Percentiles rank a stretch among this genome's conserved stretches.
phyloP scores from a whole-genome alignment of 108 stramenopile genomes.

The Skeletonema grethae region DNA sequence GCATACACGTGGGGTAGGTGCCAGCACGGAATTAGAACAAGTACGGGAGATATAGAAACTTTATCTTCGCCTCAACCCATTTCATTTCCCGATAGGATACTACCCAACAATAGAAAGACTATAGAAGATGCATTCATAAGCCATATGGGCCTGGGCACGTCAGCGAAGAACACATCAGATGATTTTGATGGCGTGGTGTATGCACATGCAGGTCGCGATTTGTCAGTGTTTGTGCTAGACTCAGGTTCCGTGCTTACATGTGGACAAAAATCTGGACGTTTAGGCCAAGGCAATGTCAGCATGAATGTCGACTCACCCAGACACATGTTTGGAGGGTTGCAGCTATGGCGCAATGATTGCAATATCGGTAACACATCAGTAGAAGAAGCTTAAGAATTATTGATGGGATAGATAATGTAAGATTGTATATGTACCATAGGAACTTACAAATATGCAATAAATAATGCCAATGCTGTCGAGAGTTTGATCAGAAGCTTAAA shows the following conservation, averaged over 20 bases:
- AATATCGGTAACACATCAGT: neutral
- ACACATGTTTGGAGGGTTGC: constrained; percentile 67
- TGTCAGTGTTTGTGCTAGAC: constrained; percentile 52
- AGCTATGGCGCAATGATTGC: constrained; percentile 43
- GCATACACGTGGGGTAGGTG: constrained; percentile 67
- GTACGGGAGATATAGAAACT: neutral
- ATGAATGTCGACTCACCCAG: constrained; percentile 43
- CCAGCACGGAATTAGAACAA: constrained; percentile 8
- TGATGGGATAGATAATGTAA: neutral
- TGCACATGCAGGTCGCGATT: constrained; percentile 70
- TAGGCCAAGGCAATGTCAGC: constrained; percentile 63
- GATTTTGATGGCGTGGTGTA: constrained; percentile 15
- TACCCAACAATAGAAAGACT: constrained; percentile 25
- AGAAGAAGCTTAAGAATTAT: constrained; percentile 6
- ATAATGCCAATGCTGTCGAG: too few species aligned
- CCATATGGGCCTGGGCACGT: constrained; percentile 32
- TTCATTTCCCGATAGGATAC: constrained; percentile 23
- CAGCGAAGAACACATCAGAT: constrained; percentile 14
- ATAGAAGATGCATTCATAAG: neutral
- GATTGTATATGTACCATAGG: too few species aligned
- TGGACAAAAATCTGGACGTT: constrained; percentile 62
- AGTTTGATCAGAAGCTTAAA: neutral
- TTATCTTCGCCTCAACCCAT: constrained; percentile 5
- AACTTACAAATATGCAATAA: too few species aligned
- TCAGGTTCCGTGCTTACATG: constrained; percentile 65